These are phyloP conservation scores for Fraxinus quadrangulata DNA, from an alignment of 257 asterid species.

Conservation along the genomic window DNA sequence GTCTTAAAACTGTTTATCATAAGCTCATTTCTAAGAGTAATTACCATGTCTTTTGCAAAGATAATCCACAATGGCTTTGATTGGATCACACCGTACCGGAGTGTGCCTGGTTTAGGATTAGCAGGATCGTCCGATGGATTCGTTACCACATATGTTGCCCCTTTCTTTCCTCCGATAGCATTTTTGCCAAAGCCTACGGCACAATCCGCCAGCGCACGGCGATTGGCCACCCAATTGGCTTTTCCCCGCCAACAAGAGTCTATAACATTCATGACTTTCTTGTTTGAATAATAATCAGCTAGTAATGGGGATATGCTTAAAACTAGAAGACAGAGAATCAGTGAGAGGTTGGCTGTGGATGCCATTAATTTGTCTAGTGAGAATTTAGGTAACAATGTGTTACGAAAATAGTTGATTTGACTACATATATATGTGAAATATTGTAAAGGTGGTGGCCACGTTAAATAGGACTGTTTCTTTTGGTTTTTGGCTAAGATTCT, in stretches of 20 bases:
- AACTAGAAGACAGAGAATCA: slow-evolving; percentile 36
- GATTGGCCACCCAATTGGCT: slow-evolving; percentile 67
- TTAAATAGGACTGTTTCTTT: slow-evolving; percentile 35
- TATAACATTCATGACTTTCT: slow-evolving; percentile 48
- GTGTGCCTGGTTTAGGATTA: slow-evolving; percentile 68
- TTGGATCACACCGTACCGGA: slow-evolving; percentile 68
- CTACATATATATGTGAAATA: slow-evolving; percentile 8
- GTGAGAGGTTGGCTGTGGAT: slow-evolving; percentile 24
- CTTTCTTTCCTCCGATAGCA: slow-evolving; percentile 69
- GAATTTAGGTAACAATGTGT: slow-evolving; percentile 18
- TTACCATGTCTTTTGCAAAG: slow-evolving; percentile 63
- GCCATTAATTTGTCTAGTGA: slow-evolving; percentile 38
- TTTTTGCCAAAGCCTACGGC: slow-evolving; percentile 66
- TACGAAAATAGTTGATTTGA: not conserved
- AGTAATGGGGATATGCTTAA: slow-evolving; percentile 24
- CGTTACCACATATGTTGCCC: slow-evolving; percentile 57
- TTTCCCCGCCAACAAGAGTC: slow-evolving; percentile 78
- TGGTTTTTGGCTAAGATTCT: slow-evolving; percentile 27
- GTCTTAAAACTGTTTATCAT: slow-evolving; percentile 78
- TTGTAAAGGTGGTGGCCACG: slow-evolving; percentile 56
- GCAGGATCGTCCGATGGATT: slow-evolving; percentile 64
- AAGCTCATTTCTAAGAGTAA: slow-evolving; percentile 60
- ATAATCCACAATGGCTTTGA: slow-evolving; percentile 67
- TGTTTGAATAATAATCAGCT: slow-evolving; percentile 23
- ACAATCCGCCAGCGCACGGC: slow-evolving; percentile 69